Base-by-base conservation (phyloP, 2,329 filamentous ascomycete genomes). In the Aspergillus hortae region DNA sequence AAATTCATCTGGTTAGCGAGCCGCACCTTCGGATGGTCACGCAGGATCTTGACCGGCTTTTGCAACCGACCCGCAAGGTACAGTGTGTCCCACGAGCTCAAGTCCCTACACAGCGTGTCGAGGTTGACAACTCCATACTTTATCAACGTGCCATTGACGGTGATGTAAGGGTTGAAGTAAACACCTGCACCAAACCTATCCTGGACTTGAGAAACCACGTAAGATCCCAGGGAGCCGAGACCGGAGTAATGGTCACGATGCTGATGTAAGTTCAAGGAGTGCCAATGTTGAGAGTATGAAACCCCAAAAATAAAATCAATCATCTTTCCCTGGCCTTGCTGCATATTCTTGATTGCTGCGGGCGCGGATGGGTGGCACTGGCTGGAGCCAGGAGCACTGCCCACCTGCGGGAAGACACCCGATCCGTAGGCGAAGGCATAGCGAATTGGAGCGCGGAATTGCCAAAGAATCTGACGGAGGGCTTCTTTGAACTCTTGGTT, bases 261-360 rank as follows among this genome's bases (percentile, higher is more conserved):
- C 69, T 96, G 88, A 58, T 82, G 80, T 15, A 99, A 78, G 65
- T 99, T 99, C 55, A 99, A 79, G 32, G 88, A 92, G 74, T 99
- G 94, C 90, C 92, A 99, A 74, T 99, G 94, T 67, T 99, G 89
- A 1, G 89, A 90, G 70, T 95, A 90, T 1, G 89, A 90, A 10
- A 97, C 92, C 23, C 92, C 94, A 68, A 99, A 94, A 61, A 99
- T 95, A 69, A 99, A 96, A 73, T 99, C 94, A 58, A 99, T 95
- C 86, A 97, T 95, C 76, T 96, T 96, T 11, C 90, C 90, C 1
- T 86, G 85, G 27, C 90, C 89, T 63, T 90, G 86, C 71, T 97
- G 92, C 60, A 91, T 89, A 60, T 90, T 89, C 59, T 88, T 79
- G 6, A 97, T 86, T 1, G 90, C 89, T 48, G 85, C 79, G 1